Evolutionary conservation across 1,139 yeast genomes (phyloP).

Genomic region (Geotrichum reessii): DNA sequence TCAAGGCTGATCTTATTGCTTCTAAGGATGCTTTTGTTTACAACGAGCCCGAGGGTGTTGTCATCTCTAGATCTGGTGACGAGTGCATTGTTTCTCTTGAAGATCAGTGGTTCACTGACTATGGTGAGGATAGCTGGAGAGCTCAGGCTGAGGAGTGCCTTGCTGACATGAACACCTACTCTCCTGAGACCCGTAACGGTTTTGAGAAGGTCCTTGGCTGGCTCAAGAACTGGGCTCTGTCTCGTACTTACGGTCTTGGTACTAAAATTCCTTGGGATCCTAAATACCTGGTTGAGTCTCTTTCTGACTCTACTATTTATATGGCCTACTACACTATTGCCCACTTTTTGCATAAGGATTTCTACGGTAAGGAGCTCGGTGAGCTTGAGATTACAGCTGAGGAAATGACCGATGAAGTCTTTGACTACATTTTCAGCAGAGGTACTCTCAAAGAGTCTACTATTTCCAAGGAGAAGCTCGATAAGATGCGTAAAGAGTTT

Average conservation of each 20-base stretch:
- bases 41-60: constrained; percentile 88
- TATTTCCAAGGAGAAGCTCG: constrained; percentile 63
- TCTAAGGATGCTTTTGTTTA: constrained; percentile 79
- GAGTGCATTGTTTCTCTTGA: constrained; percentile 94
- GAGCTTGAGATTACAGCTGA: constrained; percentile 69
- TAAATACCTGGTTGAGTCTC: constrained; percentile 85
- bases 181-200: constrained; percentile 82
- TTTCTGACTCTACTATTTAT: constrained; percentile 93
- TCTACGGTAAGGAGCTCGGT: constrained; percentile 74
- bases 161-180: constrained; percentile 67
- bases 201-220: constrained; percentile 93
- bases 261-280: constrained; percentile 97
- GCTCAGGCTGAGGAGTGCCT: constrained; percentile 79
- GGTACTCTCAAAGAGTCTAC: constrained; percentile 52
- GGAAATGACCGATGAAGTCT: constrained; percentile 88
- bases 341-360: constrained; percentile 80
- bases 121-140: constrained; percentile 94
- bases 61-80: constrained; percentile 93
- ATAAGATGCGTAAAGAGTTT: constrained; percentile 81
- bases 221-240: constrained; percentile 98
- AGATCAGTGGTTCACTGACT: constrained; percentile 98
- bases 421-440: constrained; percentile 82
- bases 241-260: constrained; percentile 95
- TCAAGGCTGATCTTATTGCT: constrained; percentile 72
- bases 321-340: constrained; percentile 93